Evolutionary conservation across 148 eudicot genomes (phyloP).

Genomic region (Chenopodium album): DNA sequence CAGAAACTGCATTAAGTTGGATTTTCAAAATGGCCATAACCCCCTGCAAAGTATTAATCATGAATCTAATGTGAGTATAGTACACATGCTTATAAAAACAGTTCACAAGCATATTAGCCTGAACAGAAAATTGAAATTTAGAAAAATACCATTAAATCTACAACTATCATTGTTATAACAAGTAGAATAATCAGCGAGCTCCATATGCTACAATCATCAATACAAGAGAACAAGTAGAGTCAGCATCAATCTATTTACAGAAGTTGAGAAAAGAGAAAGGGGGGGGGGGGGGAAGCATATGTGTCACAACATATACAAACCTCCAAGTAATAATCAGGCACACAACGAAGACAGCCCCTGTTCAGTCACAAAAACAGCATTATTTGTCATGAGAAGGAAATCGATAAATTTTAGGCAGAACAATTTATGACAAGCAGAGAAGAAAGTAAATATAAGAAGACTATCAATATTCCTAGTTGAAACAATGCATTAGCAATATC

Average conservation of each 20-base stretch:
- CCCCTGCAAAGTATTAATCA: conserved; percentile 59
- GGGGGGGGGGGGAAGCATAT: neutral
- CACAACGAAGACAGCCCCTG: conserved; percentile 95
- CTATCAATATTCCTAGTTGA: neutral
- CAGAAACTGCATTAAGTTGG: conserved; percentile 96
- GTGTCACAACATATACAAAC: conserved; percentile 41
- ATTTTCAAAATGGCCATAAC: conserved; percentile 90
- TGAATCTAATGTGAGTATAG: conserved; percentile 17
- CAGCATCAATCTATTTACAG: conserved; percentile 9
- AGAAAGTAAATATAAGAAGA: neutral
- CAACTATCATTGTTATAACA: conserved; percentile 81
- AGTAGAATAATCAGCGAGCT: conserved; percentile 85
- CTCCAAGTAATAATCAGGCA: conserved; percentile 89
- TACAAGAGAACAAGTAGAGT: conserved; percentile 11
- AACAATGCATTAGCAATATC: too few species aligned
- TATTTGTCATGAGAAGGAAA: neutral
- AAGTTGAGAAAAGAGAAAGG: neutral
- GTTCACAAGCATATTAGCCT: neutral
- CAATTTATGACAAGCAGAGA: too few species aligned
- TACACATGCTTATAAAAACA: neutral
- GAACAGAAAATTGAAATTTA: neutral
- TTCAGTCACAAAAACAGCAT: conserved; percentile 7
- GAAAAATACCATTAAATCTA: conserved; percentile 79
- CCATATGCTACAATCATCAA: conserved; percentile 65
- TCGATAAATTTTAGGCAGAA: neutral